Percentiles rank a stretch among this genome's conserved stretches.
phyloP scores from a whole-genome alignment of 129 eudicot genomes.

The Solidago caesia region DNA sequence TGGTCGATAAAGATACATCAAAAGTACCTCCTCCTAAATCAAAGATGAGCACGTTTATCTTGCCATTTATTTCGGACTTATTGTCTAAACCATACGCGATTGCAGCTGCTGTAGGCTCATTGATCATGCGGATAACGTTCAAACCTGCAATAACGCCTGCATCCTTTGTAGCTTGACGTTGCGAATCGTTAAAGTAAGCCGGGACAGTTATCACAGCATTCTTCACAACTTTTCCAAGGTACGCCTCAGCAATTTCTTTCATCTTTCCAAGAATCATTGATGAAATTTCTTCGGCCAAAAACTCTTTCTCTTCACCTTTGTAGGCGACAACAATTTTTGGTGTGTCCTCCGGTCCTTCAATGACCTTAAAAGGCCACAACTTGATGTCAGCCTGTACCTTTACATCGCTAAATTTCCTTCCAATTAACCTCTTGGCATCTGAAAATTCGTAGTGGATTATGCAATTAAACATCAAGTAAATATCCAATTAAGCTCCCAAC shows the following conservation, averaged over 20 bases:
- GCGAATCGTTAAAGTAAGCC: conserved; percentile 28
- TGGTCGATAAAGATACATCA: conserved; percentile 25
- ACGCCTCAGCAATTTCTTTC: conserved; percentile 29
- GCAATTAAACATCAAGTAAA: too few relatives aligned
- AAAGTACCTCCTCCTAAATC: conserved; percentile 35
- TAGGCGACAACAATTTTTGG: conserved; percentile 31
- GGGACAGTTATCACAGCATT: conserved; percentile 28
- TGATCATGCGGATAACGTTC: conserved; percentile 21
- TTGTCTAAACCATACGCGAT: conserved; percentile 31
- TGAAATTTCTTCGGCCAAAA: conserved; percentile 33
- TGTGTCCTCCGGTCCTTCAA: conserved; percentile 11
- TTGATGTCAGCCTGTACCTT: conserved; percentile 20
- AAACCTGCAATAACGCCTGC: conserved; percentile 29
- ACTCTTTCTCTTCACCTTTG: conserved; percentile 24
- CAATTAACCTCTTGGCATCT: conserved; percentile 35
- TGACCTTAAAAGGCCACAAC: conserved; percentile 28
- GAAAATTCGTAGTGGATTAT: background rate
- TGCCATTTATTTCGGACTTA: background rate
- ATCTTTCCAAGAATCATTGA: conserved; percentile 31
- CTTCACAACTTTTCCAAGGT: conserved; percentile 26
- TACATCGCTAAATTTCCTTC: conserved; percentile 26
- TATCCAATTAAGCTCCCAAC: too few relatives aligned
- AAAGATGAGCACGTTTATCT: conserved; percentile 24
- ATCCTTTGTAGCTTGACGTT: conserved; percentile 36
- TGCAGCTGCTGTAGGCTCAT: conserved; percentile 36